Conservation (phyloP, 2,329 filamentous ascomycete species). For the Stachybotrys elegans region DNA sequence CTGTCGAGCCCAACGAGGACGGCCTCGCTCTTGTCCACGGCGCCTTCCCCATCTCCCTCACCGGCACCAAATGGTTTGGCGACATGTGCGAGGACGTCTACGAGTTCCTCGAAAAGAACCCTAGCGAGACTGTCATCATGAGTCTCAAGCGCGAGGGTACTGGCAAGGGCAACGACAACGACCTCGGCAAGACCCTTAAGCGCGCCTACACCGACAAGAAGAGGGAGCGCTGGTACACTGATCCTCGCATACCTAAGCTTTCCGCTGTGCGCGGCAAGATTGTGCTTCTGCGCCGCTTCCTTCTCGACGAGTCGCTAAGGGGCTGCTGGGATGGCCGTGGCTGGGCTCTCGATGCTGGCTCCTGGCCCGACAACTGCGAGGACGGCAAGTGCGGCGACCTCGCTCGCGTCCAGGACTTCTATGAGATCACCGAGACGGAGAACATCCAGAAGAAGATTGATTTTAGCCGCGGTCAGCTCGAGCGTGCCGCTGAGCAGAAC, state of each 20-base stretch:
- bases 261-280: conserved; percentile 78
- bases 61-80: conserved; percentile 72
- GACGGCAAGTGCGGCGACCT: conserved; percentile 67
- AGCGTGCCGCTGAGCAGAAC: conserved; percentile 56
- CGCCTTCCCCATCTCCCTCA: conserved; percentile 82
- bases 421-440: conserved; percentile 71
- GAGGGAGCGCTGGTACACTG: conserved; percentile 68
- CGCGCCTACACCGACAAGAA: conserved; percentile 61
- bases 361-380: conserved; percentile 85
- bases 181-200: conserved; percentile 69
- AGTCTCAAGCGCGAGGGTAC: conserved; percentile 88
- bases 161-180: conserved; percentile 71
- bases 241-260: conserved; percentile 70
- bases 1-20: conserved; percentile 48
- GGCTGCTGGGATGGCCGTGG: conserved; percentile 45
- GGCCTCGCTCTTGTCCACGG: conserved; percentile 80
- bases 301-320: conserved; percentile 50
- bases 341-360: conserved; percentile 56
- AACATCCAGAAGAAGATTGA: conserved; percentile 78
- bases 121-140: conserved; percentile 77
- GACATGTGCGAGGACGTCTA: conserved; percentile 67
- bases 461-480: conserved; percentile 69
- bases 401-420: conserved; percentile 90
- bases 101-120: conserved; percentile 70
- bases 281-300: conserved; percentile 78